Base-by-base conservation (phyloP, 257 asterid species). In the Solanum habrochaites region DNA sequence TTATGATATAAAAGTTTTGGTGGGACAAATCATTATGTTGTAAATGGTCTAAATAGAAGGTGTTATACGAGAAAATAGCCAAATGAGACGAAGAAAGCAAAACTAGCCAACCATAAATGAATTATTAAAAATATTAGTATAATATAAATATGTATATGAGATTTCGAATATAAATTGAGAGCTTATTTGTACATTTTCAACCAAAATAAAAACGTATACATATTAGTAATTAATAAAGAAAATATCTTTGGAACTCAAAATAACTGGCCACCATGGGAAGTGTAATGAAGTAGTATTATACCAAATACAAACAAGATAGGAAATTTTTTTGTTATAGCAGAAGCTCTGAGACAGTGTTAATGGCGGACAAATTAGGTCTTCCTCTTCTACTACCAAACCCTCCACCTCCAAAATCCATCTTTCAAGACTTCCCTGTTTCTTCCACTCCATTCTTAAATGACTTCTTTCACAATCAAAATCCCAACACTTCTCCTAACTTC, bases 341-440 rank as follows among this genome's bases (percentile, higher is more conserved):
- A 43, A 23, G 27, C 7, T 39, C 31, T 29, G 21, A 27, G 5
- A 40, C 35, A 39, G 1, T 10, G 87, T 64, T 90, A 82, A 94
- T 95, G 98, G 99, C 98, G 83, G 99, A 94, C 32, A 95, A 94
- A 62, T 92, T 97, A 23, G 91, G 97, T 39, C 92, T 95, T 47
- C 99, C 99, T 43, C 98, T 94, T 85, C 87, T 94, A 82, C 94
- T 97, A 82, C 98, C 98, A 73, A 94, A 90, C 74, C 98, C 98
- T 12, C 98, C 98, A 11, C 97, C 96, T 43, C 71, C 95, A 6
- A 94, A 91, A 77, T 95, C 98, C 39, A 90, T 93, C 93, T 95
- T 93, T 88, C 98, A 92, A 60, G 97, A 96, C 81, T 60, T 91
- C 90, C 11, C 91, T 90, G 88, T 89, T 16, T 47, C 88, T 92